Evolutionary conservation across 2,329 filamentous ascomycete species (phyloP).

Genomic region (Colletotrichum spaethianum): DNA sequence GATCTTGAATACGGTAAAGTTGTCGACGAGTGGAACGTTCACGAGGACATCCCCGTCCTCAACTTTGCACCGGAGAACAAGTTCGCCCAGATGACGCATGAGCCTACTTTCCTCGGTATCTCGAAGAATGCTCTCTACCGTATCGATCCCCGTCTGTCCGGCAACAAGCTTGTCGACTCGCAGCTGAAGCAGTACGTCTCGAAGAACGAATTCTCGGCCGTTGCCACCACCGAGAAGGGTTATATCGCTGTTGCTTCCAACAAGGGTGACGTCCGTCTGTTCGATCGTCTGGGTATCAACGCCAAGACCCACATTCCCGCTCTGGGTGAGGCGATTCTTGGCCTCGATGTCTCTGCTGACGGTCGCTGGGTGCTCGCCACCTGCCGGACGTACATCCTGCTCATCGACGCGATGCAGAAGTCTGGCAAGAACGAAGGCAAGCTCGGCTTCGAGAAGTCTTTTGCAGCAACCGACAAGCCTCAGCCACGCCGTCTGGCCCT

Average conservation of each 20-base stretch:
- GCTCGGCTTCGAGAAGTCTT: conserved; percentile 95
- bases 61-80: conserved; percentile 97
- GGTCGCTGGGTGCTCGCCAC: conserved; percentile 96
- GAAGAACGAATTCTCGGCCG: conserved; percentile 97
- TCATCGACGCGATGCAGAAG: conserved; percentile 93
- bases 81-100: conserved; percentile 96
- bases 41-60: conserved; percentile 93
- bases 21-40: conserved; percentile 98
- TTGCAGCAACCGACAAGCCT: conserved; percentile 93
- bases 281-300: conserved; percentile 95
- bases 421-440: conserved; percentile 97
- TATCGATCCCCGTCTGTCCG: conserved; percentile 89
- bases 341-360: conserved; percentile 94
- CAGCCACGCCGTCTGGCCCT: conserved; percentile 91
- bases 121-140: conserved; percentile 95
- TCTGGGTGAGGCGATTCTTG: conserved; percentile 93
- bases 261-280: conserved; percentile 97
- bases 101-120: conserved; percentile 95
- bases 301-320: conserved; percentile 98
- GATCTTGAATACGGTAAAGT: conserved; percentile 98
- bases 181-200: conserved; percentile 96
- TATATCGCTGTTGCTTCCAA: conserved; percentile 97
- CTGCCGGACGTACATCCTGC: conserved; percentile 92
- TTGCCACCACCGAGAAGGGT: conserved; percentile 95
- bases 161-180: conserved; percentile 92